phyloP scores from a whole-genome alignment of 129 eudicot species.

The Centrapalus pauciflorus region DNA sequence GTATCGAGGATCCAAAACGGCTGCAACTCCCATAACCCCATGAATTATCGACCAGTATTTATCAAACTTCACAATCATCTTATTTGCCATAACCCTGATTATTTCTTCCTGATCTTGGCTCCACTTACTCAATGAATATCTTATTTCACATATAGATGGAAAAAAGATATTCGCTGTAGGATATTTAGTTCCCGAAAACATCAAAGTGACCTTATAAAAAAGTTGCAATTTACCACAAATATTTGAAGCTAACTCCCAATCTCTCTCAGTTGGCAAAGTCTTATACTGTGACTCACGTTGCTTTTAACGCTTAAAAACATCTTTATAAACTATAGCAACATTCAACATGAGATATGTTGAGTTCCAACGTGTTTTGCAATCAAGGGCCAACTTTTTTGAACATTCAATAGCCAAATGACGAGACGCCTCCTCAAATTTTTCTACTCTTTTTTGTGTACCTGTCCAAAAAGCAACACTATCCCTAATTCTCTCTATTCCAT shows the following conservation, averaged over 20 bases:
- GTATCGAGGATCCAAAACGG: not conserved
- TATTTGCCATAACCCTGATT: not conserved
- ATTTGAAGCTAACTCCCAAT: not conserved
- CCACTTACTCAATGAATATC: not conserved
- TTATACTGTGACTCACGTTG: not conserved
- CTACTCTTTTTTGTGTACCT: too few relatives aligned
- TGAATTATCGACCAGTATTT: slow-evolving; percentile 1
- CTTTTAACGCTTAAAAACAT: not conserved
- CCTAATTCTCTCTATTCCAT: too few relatives aligned
- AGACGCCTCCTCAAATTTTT: too few relatives aligned
- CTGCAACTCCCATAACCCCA: not conserved
- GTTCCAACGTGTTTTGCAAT: too few relatives aligned
- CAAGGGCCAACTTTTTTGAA: too few relatives aligned
- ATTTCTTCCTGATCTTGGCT: not conserved
- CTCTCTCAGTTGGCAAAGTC: not conserved
- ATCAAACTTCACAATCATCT: not conserved
- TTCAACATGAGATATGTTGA: too few relatives aligned
- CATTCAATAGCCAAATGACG: too few relatives aligned
- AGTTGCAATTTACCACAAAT: slow-evolving; percentile 6
- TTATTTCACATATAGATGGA: not conserved
- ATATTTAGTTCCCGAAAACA: slow-evolving; percentile 20
- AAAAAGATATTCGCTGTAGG: slow-evolving; percentile 8
- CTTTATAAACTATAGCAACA: not conserved
- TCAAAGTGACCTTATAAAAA: slow-evolving; percentile 2
- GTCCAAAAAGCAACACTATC: too few relatives aligned